These are phyloP conservation scores for Apiotrichum brassicae DNA, from an alignment of 1,284 basidiomycete species.

Conservation along the genomic window DNA sequence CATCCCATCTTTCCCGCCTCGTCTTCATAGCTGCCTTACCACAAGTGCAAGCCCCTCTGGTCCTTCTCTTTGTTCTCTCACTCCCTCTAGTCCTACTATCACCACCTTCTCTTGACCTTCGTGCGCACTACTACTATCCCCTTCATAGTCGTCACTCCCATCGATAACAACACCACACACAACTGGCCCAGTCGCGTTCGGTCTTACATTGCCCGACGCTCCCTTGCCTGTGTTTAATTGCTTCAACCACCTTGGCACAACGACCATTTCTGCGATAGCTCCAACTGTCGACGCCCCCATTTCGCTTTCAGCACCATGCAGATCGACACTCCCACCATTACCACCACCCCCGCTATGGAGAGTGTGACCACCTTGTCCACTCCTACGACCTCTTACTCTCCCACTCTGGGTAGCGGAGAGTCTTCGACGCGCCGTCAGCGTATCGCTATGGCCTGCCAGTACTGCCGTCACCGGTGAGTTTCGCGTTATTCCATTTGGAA, in stretches of 20 bases:
- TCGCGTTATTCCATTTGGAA: not conserved
- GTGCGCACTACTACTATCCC: not conserved
- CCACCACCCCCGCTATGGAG: constrained; percentile 4
- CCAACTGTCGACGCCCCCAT: not conserved
- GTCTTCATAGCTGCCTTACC: too few species aligned
- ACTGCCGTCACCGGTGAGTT: constrained; percentile 43
- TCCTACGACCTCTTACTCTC: constrained; percentile 5
- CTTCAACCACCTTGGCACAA: too few species aligned
- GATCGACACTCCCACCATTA: constrained; percentile 9
- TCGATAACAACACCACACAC: not conserved
- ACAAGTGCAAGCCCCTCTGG: too few species aligned
- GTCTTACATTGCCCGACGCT: too few species aligned
- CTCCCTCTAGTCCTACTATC: not conserved
- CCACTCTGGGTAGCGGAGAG: constrained; percentile 19
- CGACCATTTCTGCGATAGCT: not conserved
- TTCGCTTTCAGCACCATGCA: constrained; percentile 1
- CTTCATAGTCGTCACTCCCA: not conserved
- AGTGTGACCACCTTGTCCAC: constrained; percentile 1
- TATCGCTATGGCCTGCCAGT: constrained; percentile 44
- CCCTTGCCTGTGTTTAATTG: too few species aligned
- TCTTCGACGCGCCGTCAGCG: constrained; percentile 33
- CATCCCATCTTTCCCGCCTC: constrained; percentile 1
- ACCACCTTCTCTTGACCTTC: not conserved
- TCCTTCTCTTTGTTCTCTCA: not conserved
- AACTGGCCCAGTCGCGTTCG: not conserved